Conservation (phyloP, 768 basidiomycete species). For the Erythrobasidium yunnanense region DNA sequence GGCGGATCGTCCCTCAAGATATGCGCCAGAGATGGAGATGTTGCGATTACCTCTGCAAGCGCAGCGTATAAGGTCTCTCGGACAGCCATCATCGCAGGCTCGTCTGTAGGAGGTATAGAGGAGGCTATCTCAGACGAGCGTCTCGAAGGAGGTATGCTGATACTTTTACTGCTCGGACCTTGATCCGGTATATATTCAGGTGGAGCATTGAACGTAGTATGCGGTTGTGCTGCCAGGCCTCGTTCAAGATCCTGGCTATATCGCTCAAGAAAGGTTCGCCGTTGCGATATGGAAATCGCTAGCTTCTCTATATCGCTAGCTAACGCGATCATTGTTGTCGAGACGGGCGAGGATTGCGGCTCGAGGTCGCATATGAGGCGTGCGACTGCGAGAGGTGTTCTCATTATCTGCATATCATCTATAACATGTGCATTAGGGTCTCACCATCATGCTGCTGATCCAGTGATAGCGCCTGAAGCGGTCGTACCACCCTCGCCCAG, state of each 20-base stretch:
- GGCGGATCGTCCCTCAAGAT: not conserved
- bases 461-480: not conserved
- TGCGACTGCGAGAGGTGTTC: not conserved
- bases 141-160: not conserved
- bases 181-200: not conserved
- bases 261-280: constrained; percentile 4
- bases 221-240: not conserved
- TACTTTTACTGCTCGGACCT: not conserved
- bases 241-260: not conserved
- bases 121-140: not conserved
- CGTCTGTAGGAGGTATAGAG: not conserved
- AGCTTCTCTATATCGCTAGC: not conserved
- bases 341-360: not conserved
- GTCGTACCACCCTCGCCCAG: not conserved
- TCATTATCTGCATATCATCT: not conserved
- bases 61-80: constrained; percentile 7
- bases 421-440: not conserved
- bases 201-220: not conserved
- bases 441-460: not conserved
- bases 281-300: constrained; percentile 3
- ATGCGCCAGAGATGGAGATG: not conserved
- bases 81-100: not conserved
- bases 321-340: not conserved
- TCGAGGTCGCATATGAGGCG: constrained; percentile 13
- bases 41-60: constrained; percentile 4